A percentile compares a stretch with the other conserved stretches of the same genome.
Evolutionary conservation across 345 rosid species (phyloP).

Genomic region (Murraya paniculata): DNA sequence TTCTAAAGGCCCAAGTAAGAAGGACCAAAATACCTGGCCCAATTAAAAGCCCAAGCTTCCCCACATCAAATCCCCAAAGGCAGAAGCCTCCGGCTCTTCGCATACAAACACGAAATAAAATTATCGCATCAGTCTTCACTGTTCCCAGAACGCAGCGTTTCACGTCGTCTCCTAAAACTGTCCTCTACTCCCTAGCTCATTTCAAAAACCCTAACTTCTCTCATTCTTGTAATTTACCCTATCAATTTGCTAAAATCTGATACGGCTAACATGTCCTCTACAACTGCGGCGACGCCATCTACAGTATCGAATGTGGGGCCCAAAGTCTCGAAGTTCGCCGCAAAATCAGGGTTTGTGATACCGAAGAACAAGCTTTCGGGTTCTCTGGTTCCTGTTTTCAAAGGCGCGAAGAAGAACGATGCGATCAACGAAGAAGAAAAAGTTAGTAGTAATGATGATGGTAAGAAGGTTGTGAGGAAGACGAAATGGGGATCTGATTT

Average conservation of each 20-base stretch:
- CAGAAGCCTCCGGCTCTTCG: too few species aligned
- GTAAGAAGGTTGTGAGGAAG: constrained; percentile 56
- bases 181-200: too few species aligned
- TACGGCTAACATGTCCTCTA: constrained; percentile 37
- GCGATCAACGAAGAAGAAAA: constrained; percentile 41
- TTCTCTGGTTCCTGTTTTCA: constrained; percentile 66
- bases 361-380: constrained; percentile 92
- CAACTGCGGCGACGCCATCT: constrained; percentile 32
- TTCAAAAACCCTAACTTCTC: constrained; percentile 11
- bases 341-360: constrained; percentile 83
- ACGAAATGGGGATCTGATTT: constrained; percentile 89
- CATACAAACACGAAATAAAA: too few species aligned
- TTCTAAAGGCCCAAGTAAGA: background rate
- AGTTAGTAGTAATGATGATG: background rate
- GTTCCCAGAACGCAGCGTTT: background rate
- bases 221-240: background rate
- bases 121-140: background rate
- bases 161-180: background rate
- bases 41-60: background rate
- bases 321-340: constrained; percentile 71
- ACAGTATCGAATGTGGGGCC: constrained; percentile 34
- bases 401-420: constrained; percentile 50
- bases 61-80: too few species aligned
- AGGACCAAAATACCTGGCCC: background rate
- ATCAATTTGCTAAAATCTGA: constrained; percentile 28